These are phyloP conservation scores for Xanthoceras sorbifolium DNA, from an alignment of 345 rosid species.

Conservation along the genomic window DNA sequence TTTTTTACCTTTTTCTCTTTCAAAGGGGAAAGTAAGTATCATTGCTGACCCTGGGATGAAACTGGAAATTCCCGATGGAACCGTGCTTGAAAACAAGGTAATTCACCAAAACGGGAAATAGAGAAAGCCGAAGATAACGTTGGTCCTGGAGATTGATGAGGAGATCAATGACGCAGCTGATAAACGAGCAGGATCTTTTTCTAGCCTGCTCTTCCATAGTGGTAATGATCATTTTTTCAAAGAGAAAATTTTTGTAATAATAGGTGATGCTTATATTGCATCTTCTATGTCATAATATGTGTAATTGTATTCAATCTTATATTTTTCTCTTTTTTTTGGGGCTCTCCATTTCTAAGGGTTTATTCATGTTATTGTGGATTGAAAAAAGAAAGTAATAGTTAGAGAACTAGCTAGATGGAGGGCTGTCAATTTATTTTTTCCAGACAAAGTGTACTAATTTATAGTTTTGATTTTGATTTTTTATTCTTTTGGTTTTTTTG, in stretches of 20 bases:
- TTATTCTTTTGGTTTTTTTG: too few relatives aligned
- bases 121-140: background rate
- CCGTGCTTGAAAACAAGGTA: constrained; percentile 46
- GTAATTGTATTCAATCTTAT: background rate
- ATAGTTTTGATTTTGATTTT: too few relatives aligned
- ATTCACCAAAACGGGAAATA: background rate
- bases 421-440: background rate
- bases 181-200: constrained; percentile 21
- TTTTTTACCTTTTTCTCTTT: background rate
- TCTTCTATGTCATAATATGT: constrained; percentile 7
- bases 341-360: background rate
- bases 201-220: background rate
- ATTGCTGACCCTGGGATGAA: constrained; percentile 44
- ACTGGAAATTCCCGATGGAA: constrained; percentile 52
- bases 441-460: too few relatives aligned
- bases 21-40: constrained; percentile 50
- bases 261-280: constrained; percentile 5
- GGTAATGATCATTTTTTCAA: background rate
- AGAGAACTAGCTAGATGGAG: background rate
- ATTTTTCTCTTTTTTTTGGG: too few relatives aligned
- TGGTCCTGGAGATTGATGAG: constrained; percentile 21
- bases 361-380: background rate
- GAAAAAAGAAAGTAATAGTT: background rate
- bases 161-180: constrained; percentile 37
- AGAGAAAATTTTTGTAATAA: background rate